These are phyloP conservation scores for Cystobasidiaceae sp. DNA, from an alignment of 1,284 basidiomycete genomes.

Conservation along the genomic window DNA sequence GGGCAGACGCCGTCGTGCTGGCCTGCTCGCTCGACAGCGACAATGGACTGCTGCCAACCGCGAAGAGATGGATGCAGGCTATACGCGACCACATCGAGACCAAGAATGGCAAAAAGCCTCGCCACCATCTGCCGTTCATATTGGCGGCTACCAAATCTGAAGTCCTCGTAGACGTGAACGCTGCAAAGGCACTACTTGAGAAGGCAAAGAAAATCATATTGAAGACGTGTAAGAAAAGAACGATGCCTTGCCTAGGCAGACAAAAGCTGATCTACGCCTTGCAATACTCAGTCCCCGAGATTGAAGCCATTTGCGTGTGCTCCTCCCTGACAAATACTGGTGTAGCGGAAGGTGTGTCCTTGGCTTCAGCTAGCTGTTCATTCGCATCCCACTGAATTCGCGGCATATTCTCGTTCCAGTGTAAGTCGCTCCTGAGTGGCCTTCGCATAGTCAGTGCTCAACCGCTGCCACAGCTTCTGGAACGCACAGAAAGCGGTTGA, in stretches of 20 bases:
- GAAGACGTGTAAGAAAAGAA: no score
- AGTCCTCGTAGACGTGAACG: background rate
- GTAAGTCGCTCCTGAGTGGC: background rate
- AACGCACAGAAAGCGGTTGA: slow-evolving; percentile 16
- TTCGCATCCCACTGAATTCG: background rate
- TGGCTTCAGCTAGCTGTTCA: background rate
- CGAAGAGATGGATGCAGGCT: background rate
- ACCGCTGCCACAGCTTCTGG: slow-evolving; percentile 6
- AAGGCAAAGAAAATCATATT: background rate
- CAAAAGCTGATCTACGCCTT: background rate
- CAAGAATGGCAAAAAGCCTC: background rate
- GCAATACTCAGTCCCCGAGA: background rate
- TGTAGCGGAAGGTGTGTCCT: slow-evolving; percentile 11
- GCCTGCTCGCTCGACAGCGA: slow-evolving; percentile 1
- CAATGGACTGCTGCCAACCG: background rate
- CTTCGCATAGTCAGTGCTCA: background rate
- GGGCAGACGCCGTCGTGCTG: slow-evolving; percentile 20
- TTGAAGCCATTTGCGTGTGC: slow-evolving; percentile 1
- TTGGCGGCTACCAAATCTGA: slow-evolving; percentile 18
- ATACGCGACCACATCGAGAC: background rate
- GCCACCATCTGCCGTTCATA: background rate
- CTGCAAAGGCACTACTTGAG: background rate
- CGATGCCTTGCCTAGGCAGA: no score
- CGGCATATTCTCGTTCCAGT: background rate
- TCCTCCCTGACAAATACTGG: background rate